A percentile compares a stretch with the other conserved stretches of the same genome.
Evolutionary conservation across 176 grass and related monocot genomes (phyloP).

Genomic region (Dendrocalamus sinicus): DNA sequence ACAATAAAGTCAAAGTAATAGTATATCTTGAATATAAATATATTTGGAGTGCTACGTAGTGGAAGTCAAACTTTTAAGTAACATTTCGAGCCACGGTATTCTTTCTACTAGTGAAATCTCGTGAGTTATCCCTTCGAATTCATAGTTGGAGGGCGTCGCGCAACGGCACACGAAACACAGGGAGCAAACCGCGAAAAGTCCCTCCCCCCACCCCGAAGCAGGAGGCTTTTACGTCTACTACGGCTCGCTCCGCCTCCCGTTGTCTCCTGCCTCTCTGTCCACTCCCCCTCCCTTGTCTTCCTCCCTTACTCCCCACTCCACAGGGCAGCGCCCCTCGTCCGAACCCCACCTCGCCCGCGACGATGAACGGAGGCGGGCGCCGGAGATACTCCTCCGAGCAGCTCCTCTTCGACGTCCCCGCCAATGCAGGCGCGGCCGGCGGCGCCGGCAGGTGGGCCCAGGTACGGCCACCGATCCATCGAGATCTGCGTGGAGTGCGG

Average conservation of each 20-base stretch:
- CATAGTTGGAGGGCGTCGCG: not conserved
- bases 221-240: not conserved
- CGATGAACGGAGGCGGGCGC: slow-evolving; percentile 61
- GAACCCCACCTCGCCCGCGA: slow-evolving; percentile 24
- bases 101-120: too few relatives aligned
- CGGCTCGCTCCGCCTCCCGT: slow-evolving; percentile 44
- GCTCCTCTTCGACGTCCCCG: slow-evolving; percentile 66
- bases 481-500: slow-evolving; percentile 46
- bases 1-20: too few relatives aligned
- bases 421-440: slow-evolving; percentile 44
- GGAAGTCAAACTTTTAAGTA: too few relatives aligned
- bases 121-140: too few relatives aligned
- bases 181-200: slow-evolving; percentile 20
- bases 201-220: not conserved
- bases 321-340: slow-evolving; percentile 4
- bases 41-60: too few relatives aligned
- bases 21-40: too few relatives aligned
- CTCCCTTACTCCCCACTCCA: slow-evolving; percentile 15
- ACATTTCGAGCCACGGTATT: too few relatives aligned
- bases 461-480: slow-evolving; percentile 37
- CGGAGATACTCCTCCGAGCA: slow-evolving; percentile 78
- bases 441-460: slow-evolving; percentile 60
- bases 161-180: not conserved
- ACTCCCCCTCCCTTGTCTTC: not conserved
- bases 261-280: slow-evolving; percentile 19